These are phyloP conservation scores for Sporobolus alterniflorus DNA, from an alignment of 202 grass and related monocot species.

Conservation along the genomic window DNA sequence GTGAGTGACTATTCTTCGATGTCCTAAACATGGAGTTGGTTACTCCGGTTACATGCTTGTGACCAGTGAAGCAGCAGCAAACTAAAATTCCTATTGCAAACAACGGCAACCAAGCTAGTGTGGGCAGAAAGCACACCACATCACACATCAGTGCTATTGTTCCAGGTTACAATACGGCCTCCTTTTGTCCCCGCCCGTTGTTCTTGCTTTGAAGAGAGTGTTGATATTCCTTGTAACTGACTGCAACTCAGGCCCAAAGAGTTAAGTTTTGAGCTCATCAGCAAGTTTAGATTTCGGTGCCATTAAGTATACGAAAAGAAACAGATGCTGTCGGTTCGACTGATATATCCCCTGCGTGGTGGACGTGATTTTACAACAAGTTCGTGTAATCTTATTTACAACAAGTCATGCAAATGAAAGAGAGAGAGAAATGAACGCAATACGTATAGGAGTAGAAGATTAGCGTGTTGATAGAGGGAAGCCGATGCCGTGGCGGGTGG, in stretches of 20 bases:
- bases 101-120: constrained; percentile 50
- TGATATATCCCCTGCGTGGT: background rate
- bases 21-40: background rate
- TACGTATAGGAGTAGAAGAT: background rate
- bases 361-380: background rate
- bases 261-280: background rate
- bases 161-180: constrained; percentile 40
- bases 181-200: constrained; percentile 56
- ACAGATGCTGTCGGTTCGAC: background rate
- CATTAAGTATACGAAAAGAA: no score
- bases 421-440: background rate
- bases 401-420: background rate
- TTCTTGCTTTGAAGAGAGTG: background rate
- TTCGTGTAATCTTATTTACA: background rate
- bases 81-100: constrained; percentile 30
- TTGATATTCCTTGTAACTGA: background rate
- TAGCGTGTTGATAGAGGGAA: constrained; percentile 66
- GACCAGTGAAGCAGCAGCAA: background rate
- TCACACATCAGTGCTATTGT: constrained; percentile 12
- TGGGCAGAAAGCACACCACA: constrained; percentile 52
- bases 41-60: constrained; percentile 16
- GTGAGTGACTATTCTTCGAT: no score
- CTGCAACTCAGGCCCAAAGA: background rate
- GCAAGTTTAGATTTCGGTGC: background rate
- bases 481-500: constrained; percentile 85